These are phyloP conservation scores for Sanghuangporus sanghuang DNA, from an alignment of 1,284 basidiomycete species.

Conservation along the genomic window DNA sequence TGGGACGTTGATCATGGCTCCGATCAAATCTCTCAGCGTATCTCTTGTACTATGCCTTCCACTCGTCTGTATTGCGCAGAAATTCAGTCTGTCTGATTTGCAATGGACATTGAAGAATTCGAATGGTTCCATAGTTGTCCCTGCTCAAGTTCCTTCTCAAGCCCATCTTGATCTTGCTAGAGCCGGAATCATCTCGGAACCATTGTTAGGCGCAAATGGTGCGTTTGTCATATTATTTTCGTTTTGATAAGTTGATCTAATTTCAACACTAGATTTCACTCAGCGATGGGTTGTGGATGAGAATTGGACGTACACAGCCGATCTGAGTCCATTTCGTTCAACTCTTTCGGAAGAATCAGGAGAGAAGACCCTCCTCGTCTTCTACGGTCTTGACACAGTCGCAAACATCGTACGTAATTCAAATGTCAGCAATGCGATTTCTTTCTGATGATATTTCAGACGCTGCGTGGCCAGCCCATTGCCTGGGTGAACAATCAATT, in stretches of 20 bases:
- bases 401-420: slow-evolving; percentile 40
- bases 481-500: slow-evolving; percentile 58
- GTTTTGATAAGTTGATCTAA: background rate
- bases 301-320: slow-evolving; percentile 59
- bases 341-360: slow-evolving; percentile 20
- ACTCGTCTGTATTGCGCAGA: slow-evolving; percentile 23
- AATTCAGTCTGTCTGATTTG: slow-evolving; percentile 41
- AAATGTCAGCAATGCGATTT: slow-evolving; percentile 20
- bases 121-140: slow-evolving; percentile 50
- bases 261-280: slow-evolving; percentile 39
- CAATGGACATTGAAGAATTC: slow-evolving; percentile 49
- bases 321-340: slow-evolving; percentile 39
- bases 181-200: slow-evolving; percentile 51
- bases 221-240: slow-evolving; percentile 13
- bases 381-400: slow-evolving; percentile 56
- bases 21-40: background rate
- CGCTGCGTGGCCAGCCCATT: slow-evolving; percentile 44
- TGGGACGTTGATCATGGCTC: background rate
- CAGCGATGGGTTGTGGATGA: slow-evolving; percentile 55
- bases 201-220: slow-evolving; percentile 52
- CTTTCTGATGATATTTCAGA: slow-evolving; percentile 28
- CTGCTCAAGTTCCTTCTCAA: slow-evolving; percentile 47
- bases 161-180: slow-evolving; percentile 48
- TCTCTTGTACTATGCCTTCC: slow-evolving; percentile 19
- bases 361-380: slow-evolving; percentile 43